These are phyloP conservation scores for Colletotrichum eleusines DNA, from an alignment of 2,329 filamentous ascomycete genomes.

Conservation along the genomic window DNA sequence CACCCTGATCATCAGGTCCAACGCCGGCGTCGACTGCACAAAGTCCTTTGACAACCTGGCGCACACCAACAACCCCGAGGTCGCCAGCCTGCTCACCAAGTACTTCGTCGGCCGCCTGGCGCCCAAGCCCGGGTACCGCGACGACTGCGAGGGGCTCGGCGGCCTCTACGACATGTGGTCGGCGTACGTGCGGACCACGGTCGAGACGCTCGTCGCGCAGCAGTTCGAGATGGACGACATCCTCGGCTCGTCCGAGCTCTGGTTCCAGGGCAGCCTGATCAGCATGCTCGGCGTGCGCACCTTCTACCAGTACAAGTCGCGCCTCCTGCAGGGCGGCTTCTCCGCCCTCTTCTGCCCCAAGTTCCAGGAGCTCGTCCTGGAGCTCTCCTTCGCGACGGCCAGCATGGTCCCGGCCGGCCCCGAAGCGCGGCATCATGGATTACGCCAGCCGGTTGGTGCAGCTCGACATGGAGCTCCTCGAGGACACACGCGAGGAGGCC, in stretches of 20 bases:
- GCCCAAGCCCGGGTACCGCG: slow-evolving; percentile 60
- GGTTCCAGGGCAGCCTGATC: slow-evolving; percentile 59
- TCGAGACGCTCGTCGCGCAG: slow-evolving; percentile 64
- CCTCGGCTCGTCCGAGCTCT: slow-evolving; percentile 58
- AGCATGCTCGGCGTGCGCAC: slow-evolving; percentile 63
- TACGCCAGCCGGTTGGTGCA: slow-evolving; percentile 63
- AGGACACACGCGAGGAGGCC: slow-evolving; percentile 65
- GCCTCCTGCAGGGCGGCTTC: slow-evolving; percentile 60
- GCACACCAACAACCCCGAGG: slow-evolving; percentile 67
- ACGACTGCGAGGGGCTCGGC: slow-evolving; percentile 55
- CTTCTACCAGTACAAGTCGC: slow-evolving; percentile 66
- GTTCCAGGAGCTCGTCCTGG: slow-evolving; percentile 65
- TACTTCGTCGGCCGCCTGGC: slow-evolving; percentile 66
- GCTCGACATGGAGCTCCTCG: slow-evolving; percentile 65
- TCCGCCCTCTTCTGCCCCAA: slow-evolving; percentile 63
- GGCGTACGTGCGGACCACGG: slow-evolving; percentile 60
- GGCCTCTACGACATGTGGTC: slow-evolving; percentile 63
- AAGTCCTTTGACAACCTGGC: slow-evolving; percentile 66
- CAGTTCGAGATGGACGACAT: slow-evolving; percentile 66
- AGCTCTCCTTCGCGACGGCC: slow-evolving; percentile 63
- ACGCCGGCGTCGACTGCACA: slow-evolving; percentile 65
- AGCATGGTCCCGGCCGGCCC: slow-evolving; percentile 52
- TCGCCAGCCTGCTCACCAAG: slow-evolving; percentile 64
- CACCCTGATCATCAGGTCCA: slow-evolving; percentile 64
- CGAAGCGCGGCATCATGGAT: slow-evolving; percentile 61